phyloP scores from a whole-genome alignment of 1,139 yeast genomes.

The Scheffersomyces quercinus region DNA sequence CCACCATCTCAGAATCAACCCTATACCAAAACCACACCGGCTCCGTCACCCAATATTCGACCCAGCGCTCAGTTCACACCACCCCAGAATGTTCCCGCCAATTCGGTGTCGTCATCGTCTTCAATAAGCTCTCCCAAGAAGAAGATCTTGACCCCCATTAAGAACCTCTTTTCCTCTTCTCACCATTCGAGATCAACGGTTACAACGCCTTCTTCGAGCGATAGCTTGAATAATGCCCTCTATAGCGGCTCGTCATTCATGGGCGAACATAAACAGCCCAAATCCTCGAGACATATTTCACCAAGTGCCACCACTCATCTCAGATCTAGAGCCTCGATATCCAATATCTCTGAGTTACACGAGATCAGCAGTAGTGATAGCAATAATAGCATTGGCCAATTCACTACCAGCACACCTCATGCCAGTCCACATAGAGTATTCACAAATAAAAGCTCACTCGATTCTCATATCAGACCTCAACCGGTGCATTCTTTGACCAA shows the following conservation, averaged over 20 bases:
- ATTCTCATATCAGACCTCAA: constrained; percentile 1
- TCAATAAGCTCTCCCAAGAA: constrained; percentile 38
- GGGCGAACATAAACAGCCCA: constrained; percentile 5
- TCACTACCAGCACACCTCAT: no score
- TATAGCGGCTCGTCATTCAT: neutral
- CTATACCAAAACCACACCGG: constrained; percentile 13
- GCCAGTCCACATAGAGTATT: no score
- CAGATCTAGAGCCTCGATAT: constrained; percentile 5
- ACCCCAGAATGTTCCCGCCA: constrained; percentile 13
- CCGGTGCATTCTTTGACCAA: constrained; percentile 2
- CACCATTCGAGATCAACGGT: constrained; percentile 14
- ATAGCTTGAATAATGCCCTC: constrained; percentile 15
- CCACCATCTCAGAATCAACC: constrained; percentile 1
- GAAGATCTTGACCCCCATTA: constrained; percentile 44
- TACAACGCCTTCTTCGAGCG: constrained; percentile 14
- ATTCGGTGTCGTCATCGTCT: constrained; percentile 1
- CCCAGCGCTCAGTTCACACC: constrained; percentile 26
- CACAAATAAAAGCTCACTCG: neutral
- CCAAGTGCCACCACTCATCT: constrained; percentile 1
- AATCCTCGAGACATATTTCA: constrained; percentile 4
- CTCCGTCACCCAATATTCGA: constrained; percentile 15
- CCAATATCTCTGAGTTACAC: constrained; percentile 11
- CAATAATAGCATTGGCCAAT: neutral
- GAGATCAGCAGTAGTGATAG: neutral
- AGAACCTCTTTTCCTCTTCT: constrained; percentile 36